Percentiles rank a stretch among this genome's conserved stretches.
Evolutionary conservation across 345 rosid species (phyloP).

Genomic region (Acer negundo): DNA sequence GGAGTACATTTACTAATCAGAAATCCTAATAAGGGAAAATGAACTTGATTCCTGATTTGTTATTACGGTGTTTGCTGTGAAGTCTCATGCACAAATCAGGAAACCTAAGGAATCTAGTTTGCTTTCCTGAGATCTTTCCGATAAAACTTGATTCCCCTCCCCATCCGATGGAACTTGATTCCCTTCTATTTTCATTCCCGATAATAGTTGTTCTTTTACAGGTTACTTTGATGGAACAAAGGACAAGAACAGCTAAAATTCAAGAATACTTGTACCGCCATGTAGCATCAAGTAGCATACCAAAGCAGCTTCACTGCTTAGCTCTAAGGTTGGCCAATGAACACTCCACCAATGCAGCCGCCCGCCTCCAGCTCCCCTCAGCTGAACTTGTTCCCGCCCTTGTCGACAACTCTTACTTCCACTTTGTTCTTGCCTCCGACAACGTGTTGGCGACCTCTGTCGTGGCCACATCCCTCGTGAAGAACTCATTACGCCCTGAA

Average conservation of each 20-base stretch:
- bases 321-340: constrained; percentile 81
- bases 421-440: constrained; percentile 87
- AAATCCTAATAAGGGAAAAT: no score
- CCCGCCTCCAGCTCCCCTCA: constrained; percentile 89
- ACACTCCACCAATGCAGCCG: constrained; percentile 88
- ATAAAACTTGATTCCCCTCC: no score
- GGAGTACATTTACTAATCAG: no score
- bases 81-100: no score
- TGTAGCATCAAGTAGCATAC: constrained; percentile 94
- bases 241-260: constrained; percentile 90
- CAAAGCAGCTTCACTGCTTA: constrained; percentile 89
- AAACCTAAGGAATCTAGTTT: no score
- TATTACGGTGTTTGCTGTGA: no score
- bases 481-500: constrained; percentile 63
- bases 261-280: constrained; percentile 91
- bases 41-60: no score
- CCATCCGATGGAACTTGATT: no score
- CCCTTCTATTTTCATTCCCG: no score
- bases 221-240: constrained; percentile 78
- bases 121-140: no score
- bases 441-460: constrained; percentile 93
- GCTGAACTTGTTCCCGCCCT: constrained; percentile 85
- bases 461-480: constrained; percentile 72
- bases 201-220: constrained; percentile 11
- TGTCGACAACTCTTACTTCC: constrained; percentile 78